These are phyloP conservation scores for Macrolepiota fuliginosa DNA, from an alignment of 768 basidiomycete species.

Conservation along the genomic window DNA sequence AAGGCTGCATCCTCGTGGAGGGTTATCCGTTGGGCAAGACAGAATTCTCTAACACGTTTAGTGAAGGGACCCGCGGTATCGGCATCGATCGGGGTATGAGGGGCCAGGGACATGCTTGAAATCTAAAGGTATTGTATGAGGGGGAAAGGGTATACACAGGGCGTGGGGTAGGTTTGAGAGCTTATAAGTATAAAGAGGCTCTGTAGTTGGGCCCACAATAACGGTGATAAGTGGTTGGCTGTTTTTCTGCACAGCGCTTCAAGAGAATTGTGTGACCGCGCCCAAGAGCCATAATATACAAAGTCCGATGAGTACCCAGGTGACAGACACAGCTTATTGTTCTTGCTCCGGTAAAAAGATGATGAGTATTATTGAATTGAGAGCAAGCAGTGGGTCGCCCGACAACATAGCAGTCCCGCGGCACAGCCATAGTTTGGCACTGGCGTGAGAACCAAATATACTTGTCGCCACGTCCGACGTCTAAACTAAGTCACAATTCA, in stretches of 20 bases:
- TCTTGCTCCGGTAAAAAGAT: not conserved
- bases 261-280: not conserved
- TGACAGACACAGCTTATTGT: not conserved
- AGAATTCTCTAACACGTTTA: not conserved
- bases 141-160: not conserved
- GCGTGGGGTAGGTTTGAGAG: not conserved
- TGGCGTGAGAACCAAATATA: conserved; percentile 19
- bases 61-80: not conserved
- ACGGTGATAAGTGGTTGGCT: not conserved
- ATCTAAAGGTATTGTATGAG: not conserved
- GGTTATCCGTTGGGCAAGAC: not conserved
- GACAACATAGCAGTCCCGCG: not conserved
- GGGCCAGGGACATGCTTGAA: not conserved
- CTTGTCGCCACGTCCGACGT: conserved; percentile 19
- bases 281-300: not conserved
- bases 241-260: not conserved
- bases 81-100: not conserved
- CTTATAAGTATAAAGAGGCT: not conserved
- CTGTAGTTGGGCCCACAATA: not conserved
- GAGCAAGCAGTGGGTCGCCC: not conserved
- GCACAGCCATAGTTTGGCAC: conserved; percentile 13
- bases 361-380: not conserved
- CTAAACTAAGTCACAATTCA: not conserved
- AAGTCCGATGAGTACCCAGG: not conserved
- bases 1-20: not conserved